Evolutionary conservation across 805 yeast species (phyloP), one percentile per base, ranked within the genome.

Genomic region (Candida nemodendra): DNA sequence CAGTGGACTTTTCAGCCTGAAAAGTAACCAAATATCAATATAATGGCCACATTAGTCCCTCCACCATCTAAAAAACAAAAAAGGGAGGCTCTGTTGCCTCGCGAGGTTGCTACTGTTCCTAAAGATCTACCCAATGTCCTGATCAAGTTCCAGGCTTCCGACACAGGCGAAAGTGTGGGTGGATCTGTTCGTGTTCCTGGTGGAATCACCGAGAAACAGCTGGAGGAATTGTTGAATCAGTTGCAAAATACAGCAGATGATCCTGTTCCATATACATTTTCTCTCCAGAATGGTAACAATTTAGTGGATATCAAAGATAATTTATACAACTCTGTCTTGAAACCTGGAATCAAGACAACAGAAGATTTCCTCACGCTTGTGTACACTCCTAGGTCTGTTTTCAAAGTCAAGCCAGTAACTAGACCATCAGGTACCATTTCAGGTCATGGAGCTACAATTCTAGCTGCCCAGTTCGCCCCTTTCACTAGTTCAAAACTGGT

Each of bases 381-480:
- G 4, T 93, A 84, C 59, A 89, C 96, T 0, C 99, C 99, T 27
- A 76, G 95, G 47, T 96, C 99, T 0, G 83, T 93, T 2, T 93
- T 93, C 72, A 87, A 87, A 53, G 99, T 93, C 9, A 81, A 76
- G 48, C 88, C 96, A 3, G 86, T 93, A 12, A 88, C 97, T 1
- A 71, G 98, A 54, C 81, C 95, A 2, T 81, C 89, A 4, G 90
- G 95, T 9, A 89, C 97, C 0, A 91, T 93, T 37, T 78, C 95
- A 2, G 99, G 99, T 5, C 99, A 93, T 59, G 96, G 96, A 1
- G 78, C 95, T 2, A 93, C 98, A 0, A 87, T 93, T 44, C 68
- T 93, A 47, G 86, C 96, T 42, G 84, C 93, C 28, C 90, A 85
- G 45, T 93, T 93, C 72, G 95, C 99, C 2, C 99, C 99, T 21